Evolutionary conservation across 257 asterid genomes (phyloP).

Genomic region (Marsdenia floribunda): DNA sequence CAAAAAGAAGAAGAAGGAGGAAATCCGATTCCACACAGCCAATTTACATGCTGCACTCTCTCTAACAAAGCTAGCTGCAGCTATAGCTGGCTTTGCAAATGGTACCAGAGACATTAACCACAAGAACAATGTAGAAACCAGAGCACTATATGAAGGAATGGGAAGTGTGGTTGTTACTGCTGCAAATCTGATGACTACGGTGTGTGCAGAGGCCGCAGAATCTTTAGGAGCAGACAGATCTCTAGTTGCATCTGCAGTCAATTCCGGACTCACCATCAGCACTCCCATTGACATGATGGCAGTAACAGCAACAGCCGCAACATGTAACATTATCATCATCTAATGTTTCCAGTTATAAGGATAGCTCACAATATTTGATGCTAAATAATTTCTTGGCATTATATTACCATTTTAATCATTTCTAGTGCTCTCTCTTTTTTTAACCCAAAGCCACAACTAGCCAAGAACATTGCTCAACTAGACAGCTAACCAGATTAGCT

Average conservation of each 20-base stretch:
- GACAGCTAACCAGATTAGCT: background rate
- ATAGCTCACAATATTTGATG: background rate
- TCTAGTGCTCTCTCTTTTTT: background rate
- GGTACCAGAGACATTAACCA: constrained; percentile 27
- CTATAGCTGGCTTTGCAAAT: constrained; percentile 51
- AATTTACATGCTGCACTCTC: constrained; percentile 59
- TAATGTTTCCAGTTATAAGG: background rate
- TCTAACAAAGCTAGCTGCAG: constrained; percentile 67
- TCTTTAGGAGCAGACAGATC: constrained; percentile 49
- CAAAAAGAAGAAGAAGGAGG: constrained; percentile 47
- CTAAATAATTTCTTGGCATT: background rate
- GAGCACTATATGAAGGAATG: constrained; percentile 27
- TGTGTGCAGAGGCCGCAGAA: constrained; percentile 68
- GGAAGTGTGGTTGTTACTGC: constrained; percentile 46
- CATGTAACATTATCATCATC: constrained; percentile 33
- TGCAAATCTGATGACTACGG: constrained; percentile 52
- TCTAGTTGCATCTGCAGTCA: constrained; percentile 47
- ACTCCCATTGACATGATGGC: constrained; percentile 56
- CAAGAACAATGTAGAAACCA: constrained; percentile 16
- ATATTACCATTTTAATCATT: background rate
- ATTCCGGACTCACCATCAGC: constrained; percentile 58
- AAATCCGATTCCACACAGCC: constrained; percentile 47
- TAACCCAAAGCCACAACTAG: background rate
- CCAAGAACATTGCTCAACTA: background rate
- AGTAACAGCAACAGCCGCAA: constrained; percentile 59